phyloP scores from a whole-genome alignment of 2,329 filamentous ascomycete species.

The Fusarium sp. region DNA sequence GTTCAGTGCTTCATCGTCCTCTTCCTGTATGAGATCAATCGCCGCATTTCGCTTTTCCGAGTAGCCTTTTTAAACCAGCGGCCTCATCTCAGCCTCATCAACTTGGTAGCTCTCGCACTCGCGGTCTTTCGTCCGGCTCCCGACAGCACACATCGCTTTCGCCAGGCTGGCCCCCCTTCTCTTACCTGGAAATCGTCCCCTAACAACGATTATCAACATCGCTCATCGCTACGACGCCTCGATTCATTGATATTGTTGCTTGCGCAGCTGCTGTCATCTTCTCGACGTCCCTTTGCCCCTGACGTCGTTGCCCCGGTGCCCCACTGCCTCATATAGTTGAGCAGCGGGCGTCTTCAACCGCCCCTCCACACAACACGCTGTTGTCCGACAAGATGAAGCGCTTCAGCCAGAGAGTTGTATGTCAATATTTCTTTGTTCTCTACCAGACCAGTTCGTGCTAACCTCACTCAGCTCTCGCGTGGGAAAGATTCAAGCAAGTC shows the following conservation, averaged over 20 bases:
- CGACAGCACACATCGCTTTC: conserved; percentile 35
- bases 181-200: conserved; percentile 19
- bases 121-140: conserved; percentile 31
- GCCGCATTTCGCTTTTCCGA: conserved; percentile 26
- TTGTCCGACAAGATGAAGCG: conserved; percentile 83
- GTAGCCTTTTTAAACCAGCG: conserved; percentile 24
- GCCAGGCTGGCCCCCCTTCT: conserved; percentile 38
- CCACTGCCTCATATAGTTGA: conserved; percentile 43
- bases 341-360: conserved; percentile 44
- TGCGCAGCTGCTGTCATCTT: conserved; percentile 33
- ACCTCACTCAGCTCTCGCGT: conserved; percentile 79
- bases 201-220: conserved; percentile 26
- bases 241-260: conserved; percentile 26
- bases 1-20: conserved; percentile 44
- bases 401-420: conserved; percentile 96
- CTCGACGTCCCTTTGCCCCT: conserved; percentile 43
- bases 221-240: conserved; percentile 31
- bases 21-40: conserved; percentile 39
- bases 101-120: conserved; percentile 26
- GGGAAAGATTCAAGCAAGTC: conserved; percentile 89
- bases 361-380: conserved; percentile 43
- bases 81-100: conserved; percentile 29
- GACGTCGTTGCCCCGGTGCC: conserved; percentile 49
- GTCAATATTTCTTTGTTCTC: conserved; percentile 51
- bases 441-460: conserved; percentile 13